Conservation (phyloP, 2,329 filamentous ascomycete genomes). For the Cercospora canescens region DNA sequence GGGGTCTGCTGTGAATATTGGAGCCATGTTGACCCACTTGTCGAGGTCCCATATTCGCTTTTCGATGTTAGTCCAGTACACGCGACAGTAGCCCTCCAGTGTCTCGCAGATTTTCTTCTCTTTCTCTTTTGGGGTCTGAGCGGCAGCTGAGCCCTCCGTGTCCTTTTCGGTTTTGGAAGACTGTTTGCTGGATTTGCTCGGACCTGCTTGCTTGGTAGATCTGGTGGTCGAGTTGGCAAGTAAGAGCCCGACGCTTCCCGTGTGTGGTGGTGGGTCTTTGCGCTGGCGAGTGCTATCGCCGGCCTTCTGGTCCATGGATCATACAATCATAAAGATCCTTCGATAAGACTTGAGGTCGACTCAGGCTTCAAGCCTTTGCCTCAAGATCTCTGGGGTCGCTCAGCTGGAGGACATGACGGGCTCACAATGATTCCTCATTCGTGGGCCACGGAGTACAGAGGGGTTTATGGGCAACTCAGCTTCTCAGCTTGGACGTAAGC, state of each 20-base stretch:
- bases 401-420: neutral
- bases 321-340: neutral
- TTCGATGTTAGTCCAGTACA: neutral
- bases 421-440: neutral
- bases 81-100: slow-evolving; percentile 1
- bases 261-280: neutral
- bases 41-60: slow-evolving; percentile 1
- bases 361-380: neutral
- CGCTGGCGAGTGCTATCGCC: neutral
- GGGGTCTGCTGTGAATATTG: neutral
- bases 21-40: neutral
- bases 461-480: neutral
- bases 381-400: neutral
- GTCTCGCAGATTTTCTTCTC: neutral
- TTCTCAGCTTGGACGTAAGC: neutral
- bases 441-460: neutral
- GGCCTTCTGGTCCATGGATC: neutral
- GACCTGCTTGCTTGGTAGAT: neutral
- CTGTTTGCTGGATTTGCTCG: neutral
- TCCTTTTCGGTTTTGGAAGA: neutral
- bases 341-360: neutral
- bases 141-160: neutral
- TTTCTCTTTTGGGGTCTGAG: neutral
- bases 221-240: neutral
- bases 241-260: neutral